phyloP scores from a whole-genome alignment of 805 yeast genomes.

The Metschnikowia shivogae region DNA sequence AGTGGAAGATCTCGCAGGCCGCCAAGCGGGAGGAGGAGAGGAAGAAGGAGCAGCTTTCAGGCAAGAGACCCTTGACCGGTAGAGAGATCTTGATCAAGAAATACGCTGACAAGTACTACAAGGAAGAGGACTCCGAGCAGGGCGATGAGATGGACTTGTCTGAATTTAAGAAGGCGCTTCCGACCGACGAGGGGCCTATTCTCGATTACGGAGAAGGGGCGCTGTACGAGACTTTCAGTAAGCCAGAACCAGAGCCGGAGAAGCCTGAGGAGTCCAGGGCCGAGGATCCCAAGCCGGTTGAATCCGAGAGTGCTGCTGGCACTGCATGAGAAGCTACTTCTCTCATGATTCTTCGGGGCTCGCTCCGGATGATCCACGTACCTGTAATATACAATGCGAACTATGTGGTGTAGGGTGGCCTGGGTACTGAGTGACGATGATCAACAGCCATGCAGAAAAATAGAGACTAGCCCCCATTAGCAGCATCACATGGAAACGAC shows the following conservation, averaged over 20 bases:
- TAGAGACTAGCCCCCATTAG: too few relatives aligned
- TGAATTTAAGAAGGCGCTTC: constrained; percentile 51
- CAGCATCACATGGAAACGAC: too few relatives aligned
- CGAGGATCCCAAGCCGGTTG: too few relatives aligned
- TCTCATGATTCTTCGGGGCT: constrained; percentile 4
- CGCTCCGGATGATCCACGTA: constrained; percentile 6
- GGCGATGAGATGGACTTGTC: constrained; percentile 56
- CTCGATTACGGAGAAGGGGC: constrained; percentile 70
- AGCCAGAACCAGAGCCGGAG: background rate
- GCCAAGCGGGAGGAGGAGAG: constrained; percentile 47
- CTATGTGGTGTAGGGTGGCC: background rate
- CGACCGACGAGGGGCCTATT: constrained; percentile 45
- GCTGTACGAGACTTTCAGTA: constrained; percentile 12
- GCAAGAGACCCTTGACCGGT: constrained; percentile 57
- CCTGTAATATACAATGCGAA: constrained; percentile 3
- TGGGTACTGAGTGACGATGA: too few relatives aligned
- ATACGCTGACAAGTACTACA: constrained; percentile 51
- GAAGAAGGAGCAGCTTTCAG: constrained; percentile 30
- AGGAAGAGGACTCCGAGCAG: constrained; percentile 48
- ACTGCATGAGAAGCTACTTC: constrained; percentile 4
- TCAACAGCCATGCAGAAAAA: too few relatives aligned
- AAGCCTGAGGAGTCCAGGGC: too few relatives aligned
- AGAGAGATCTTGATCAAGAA: constrained; percentile 63
- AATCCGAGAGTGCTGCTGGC: constrained; percentile 4
- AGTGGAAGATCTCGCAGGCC: constrained; percentile 75